Conservation (phyloP, 164 flowering plant species). For the Pachysandra terminalis region DNA sequence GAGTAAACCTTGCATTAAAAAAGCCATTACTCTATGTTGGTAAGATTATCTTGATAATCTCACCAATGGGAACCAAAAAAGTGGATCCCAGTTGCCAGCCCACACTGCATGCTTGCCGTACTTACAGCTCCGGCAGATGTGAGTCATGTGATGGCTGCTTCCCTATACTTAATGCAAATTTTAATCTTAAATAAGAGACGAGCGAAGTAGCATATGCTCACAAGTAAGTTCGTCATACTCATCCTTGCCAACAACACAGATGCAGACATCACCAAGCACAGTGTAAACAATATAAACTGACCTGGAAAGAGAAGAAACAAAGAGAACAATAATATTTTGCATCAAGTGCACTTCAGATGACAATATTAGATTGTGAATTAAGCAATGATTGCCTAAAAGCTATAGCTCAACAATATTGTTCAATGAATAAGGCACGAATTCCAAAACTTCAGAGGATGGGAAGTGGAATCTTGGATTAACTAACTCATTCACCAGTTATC, state of each 20-base stretch:
- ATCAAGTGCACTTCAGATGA: not conserved
- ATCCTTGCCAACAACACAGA: too few species aligned
- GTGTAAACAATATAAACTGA: too few species aligned
- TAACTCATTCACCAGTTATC: too few species aligned
- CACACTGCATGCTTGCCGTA: not conserved
- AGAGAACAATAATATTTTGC: too few species aligned
- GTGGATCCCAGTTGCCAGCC: slow-evolving; percentile 11
- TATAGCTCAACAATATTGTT: too few species aligned
- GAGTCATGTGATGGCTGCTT: not conserved
- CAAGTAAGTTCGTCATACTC: slow-evolving; percentile 98
- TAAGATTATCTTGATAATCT: slow-evolving; percentile 73
- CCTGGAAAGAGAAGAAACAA: too few species aligned
- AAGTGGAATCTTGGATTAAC: too few species aligned
- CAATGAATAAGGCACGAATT: too few species aligned
- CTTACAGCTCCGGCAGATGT: too few species aligned
- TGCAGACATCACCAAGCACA: too few species aligned
- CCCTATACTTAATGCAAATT: not conserved
- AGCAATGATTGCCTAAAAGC: too few species aligned
- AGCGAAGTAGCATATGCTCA: slow-evolving; percentile 36
- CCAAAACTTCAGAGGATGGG: too few species aligned
- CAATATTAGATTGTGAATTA: not conserved
- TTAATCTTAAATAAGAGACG: not conserved
- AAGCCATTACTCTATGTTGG: slow-evolving; percentile 75
- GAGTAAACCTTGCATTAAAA: not conserved
- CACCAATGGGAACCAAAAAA: slow-evolving; percentile 47